phyloP scores from a whole-genome alignment of 2,329 filamentous ascomycete species.

The Colletotrichum eremochloae region DNA sequence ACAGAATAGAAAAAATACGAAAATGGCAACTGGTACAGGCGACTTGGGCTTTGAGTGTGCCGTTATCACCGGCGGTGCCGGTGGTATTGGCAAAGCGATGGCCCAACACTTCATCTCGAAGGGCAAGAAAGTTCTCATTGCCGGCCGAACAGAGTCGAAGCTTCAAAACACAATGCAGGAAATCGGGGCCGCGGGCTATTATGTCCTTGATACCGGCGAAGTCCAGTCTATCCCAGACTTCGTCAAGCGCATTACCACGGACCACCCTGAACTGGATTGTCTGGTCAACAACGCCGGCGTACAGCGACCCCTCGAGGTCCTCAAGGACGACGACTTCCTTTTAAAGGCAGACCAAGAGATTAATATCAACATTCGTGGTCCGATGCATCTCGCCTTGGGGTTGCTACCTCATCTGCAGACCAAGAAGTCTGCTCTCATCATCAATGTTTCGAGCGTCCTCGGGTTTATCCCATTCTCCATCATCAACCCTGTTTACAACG shows the following conservation, averaged over 20 bases:
- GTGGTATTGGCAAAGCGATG: conserved; percentile 65
- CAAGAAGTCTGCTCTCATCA: conserved; percentile 57
- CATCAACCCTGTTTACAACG: conserved; percentile 71
- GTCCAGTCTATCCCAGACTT: conserved; percentile 59
- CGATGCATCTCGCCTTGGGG: conserved; percentile 66
- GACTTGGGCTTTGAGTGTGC: conserved; percentile 58
- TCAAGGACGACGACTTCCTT: conserved; percentile 58
- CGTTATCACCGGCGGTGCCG: conserved; percentile 64
- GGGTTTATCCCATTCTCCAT: conserved; percentile 66
- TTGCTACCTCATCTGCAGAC: conserved; percentile 64
- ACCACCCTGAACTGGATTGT: conserved; percentile 66
- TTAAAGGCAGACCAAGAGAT: conserved; percentile 68
- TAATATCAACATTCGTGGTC: conserved; percentile 69
- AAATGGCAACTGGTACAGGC: conserved; percentile 9
- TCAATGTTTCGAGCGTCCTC: conserved; percentile 68
- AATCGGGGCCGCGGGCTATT: conserved; percentile 63
- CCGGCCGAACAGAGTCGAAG: conserved; percentile 67
- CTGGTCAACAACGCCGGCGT: conserved; percentile 72
- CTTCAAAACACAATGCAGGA: conserved; percentile 58
- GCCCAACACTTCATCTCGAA: conserved; percentile 60
- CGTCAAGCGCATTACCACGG: conserved; percentile 57
- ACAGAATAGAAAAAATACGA: background rate
- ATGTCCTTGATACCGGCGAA: conserved; percentile 64
- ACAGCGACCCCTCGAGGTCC: conserved; percentile 64
- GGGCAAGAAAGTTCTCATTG: conserved; percentile 65